phyloP scores from a whole-genome alignment of 768 basidiomycete genomes.

The Kwoniella botswanensis region DNA sequence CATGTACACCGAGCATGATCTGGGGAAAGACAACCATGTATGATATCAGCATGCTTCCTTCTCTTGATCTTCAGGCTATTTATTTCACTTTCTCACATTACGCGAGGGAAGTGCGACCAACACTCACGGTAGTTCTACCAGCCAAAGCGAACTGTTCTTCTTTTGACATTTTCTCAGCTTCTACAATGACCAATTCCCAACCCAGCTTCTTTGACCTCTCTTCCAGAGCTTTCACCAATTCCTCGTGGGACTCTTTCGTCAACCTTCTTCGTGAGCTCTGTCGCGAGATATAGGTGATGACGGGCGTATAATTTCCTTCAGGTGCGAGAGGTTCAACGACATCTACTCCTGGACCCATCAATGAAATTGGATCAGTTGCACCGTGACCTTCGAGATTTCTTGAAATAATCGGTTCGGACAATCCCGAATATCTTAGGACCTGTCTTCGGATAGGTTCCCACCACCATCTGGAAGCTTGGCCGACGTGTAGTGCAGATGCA shows the following conservation, averaged over 20 bases:
- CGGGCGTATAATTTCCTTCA: slow-evolving; percentile 62
- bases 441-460: slow-evolving; percentile 76
- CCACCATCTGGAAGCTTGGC: slow-evolving; percentile 66
- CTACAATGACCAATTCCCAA: slow-evolving; percentile 65
- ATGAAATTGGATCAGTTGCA: slow-evolving; percentile 44
- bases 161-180: slow-evolving; percentile 56
- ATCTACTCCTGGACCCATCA: slow-evolving; percentile 21
- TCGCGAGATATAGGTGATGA: slow-evolving; percentile 89
- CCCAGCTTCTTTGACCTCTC: slow-evolving; percentile 70
- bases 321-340: slow-evolving; percentile 29
- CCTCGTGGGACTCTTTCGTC: slow-evolving; percentile 75
- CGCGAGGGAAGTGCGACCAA: not conserved
- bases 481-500: slow-evolving; percentile 64
- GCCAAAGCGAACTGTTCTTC: slow-evolving; percentile 58
- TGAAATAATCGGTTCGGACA: slow-evolving; percentile 52
- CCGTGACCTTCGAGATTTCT: slow-evolving; percentile 53
- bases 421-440: slow-evolving; percentile 72
- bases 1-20: slow-evolving; percentile 95
- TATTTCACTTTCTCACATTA: not conserved
- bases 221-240: slow-evolving; percentile 73
- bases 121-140: slow-evolving; percentile 55
- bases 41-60: not conserved
- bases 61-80: not conserved
- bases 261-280: slow-evolving; percentile 81
- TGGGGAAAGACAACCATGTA: slow-evolving; percentile 51